phyloP scores from a whole-genome alignment of 345 rosid genomes.

The Nasturtium officinale region DNA sequence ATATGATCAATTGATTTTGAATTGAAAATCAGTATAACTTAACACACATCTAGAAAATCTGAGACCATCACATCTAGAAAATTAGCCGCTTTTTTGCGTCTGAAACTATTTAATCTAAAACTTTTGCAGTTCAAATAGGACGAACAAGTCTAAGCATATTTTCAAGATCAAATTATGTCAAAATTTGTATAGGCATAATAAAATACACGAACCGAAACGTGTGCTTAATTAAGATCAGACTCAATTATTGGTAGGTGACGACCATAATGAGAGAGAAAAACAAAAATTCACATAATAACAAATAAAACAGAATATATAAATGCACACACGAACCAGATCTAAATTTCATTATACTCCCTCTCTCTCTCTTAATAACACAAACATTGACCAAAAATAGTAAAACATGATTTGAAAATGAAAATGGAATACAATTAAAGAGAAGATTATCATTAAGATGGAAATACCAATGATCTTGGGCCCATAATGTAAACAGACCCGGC shows the following conservation, averaged over 20 bases:
- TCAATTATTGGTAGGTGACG: conserved; percentile 27
- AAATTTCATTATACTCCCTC: neutral
- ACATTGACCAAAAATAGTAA: neutral
- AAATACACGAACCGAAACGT: conserved; percentile 17
- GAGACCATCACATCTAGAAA: too few species aligned
- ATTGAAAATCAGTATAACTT: too few species aligned
- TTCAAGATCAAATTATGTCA: neutral
- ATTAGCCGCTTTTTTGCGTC: neutral
- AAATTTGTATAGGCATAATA: neutral
- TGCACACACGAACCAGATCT: neutral
- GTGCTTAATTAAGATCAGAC: neutral
- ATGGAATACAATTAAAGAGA: neutral
- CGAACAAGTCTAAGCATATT: neutral
- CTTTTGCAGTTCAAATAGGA: neutral
- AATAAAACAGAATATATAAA: neutral
- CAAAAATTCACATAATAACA: neutral
- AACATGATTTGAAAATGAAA: too few species aligned
- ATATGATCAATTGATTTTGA: too few species aligned
- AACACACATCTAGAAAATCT: too few species aligned
- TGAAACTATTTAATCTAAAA: too few species aligned
- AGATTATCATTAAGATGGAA: neutral
- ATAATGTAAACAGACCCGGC: neutral
- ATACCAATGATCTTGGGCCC: neutral
- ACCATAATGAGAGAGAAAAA: conserved; percentile 8
- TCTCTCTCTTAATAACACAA: neutral